These are phyloP conservation scores for Grigorovia humatica DNA, from an alignment of 805 yeast species.

Conservation along the genomic window DNA sequence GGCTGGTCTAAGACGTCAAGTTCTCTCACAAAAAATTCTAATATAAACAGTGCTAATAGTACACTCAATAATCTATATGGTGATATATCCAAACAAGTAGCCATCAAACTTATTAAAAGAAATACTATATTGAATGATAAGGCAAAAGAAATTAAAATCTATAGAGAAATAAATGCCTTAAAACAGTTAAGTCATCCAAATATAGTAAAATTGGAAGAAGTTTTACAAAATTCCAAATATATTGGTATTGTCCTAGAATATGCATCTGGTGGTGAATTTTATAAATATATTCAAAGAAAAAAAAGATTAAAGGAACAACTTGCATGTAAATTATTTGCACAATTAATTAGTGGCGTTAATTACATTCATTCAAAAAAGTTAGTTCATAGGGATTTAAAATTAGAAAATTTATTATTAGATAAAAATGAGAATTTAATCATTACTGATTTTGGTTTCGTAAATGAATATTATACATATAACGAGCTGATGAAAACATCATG, in stretches of 20 bases:
- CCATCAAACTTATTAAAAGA: conserved; percentile 82
- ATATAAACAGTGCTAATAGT: not conserved
- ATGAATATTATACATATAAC: conserved; percentile 48
- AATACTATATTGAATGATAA: conserved; percentile 81
- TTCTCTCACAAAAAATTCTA: conserved; percentile 34
- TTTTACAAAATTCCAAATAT: conserved; percentile 85
- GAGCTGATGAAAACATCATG: conserved; percentile 92
- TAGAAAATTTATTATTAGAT: conserved; percentile 77
- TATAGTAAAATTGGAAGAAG: conserved; percentile 85
- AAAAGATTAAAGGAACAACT: conserved; percentile 75
- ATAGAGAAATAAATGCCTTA: conserved; percentile 86
- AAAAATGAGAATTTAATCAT: conserved; percentile 78
- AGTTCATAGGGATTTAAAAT: conserved; percentile 82
- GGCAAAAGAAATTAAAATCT: conserved; percentile 78
- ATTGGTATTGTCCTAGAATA: conserved; percentile 94
- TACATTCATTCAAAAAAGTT: conserved; percentile 90
- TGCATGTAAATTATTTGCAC: conserved; percentile 86
- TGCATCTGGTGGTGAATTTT: conserved; percentile 95
- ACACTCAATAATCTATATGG: conserved; percentile 3
- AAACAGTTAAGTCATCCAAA: conserved; percentile 85
- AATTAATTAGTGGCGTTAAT: conserved; percentile 85
- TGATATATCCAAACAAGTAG: conserved; percentile 63
- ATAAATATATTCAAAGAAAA: conserved; percentile 81
- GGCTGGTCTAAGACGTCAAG: conserved; percentile 70
- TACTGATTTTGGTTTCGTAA: conserved; percentile 92